Base-by-base conservation (phyloP, 192 early-diverging fungal genomes). In the Entomortierella chlamydospora region DNA sequence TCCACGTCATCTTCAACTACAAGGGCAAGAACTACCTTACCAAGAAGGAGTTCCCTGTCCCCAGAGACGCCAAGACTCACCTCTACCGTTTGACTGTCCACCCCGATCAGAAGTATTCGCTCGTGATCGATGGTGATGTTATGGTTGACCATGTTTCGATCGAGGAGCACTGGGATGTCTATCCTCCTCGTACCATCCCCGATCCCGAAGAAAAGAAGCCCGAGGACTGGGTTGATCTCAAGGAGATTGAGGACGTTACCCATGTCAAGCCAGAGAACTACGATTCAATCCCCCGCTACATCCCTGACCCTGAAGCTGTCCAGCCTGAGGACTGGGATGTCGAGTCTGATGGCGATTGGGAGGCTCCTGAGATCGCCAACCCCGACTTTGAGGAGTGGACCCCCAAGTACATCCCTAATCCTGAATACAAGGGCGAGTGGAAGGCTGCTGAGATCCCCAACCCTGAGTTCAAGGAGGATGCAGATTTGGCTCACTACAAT, bases 281-380 rank as follows among this genome's bases (percentile, higher is more conserved):
- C 90, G 93, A 88, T 25, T 76, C 93, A 65, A 94, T 95, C 64
- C 93, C 95, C 54, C 58, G 82, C 25, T 84, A 86, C 62, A 88
- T 96, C 57, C 82, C 88, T 20, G 96, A 96, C 71, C 95, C 96
- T 11, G 88, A 90, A 25, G 89, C 89, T 47, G 79, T 82, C 58
- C 92, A 95, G 84, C 96, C 96, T 26, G 91, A 90, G 52, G 95
- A 97, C 68, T 97, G 96, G 96, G 90, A 93, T 71, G 88, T 90
- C 65, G 97, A 98, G 63, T 90, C 95, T 85, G 97, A 99, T 83
- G 98, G 98, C 66, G 95, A 96, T 26, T 99, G 96, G 96, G 93
- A 93, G 81, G 88, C 97, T 25, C 95, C 96, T 23, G 82, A 90
- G 62, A 83, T 98, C 52, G 70, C 89, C 47, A 99, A 97, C 88